Evolutionary conservation across 176 grass and related monocot species (phyloP).

Genomic region (Zoysia japonica): DNA sequence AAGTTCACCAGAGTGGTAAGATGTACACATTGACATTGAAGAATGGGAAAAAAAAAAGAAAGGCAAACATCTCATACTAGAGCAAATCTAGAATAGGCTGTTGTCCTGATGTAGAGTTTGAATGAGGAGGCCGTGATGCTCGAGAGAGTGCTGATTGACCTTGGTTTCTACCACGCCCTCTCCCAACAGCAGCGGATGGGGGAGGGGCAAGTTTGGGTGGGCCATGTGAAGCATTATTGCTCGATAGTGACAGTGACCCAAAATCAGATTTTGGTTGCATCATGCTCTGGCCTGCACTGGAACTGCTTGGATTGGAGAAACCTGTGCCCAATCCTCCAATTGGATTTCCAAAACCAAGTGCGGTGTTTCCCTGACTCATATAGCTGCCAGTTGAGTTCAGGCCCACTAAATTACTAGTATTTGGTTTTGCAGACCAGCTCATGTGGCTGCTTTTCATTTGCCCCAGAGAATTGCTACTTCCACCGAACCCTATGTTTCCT

Average conservation of each 20-base stretch:
- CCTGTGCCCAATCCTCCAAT: slow-evolving; percentile 39
- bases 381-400: slow-evolving; percentile 47
- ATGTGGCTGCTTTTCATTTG: slow-evolving; percentile 57
- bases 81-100: slow-evolving; percentile 79
- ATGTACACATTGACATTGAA: slow-evolving; percentile 19
- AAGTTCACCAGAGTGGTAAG: not conserved
- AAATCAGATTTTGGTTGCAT: slow-evolving; percentile 53
- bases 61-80: slow-evolving; percentile 38
- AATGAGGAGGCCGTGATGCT: slow-evolving; percentile 58
- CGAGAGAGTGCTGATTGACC: slow-evolving; percentile 70
- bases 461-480: slow-evolving; percentile 44
- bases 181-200: slow-evolving; percentile 73
- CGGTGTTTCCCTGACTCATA: slow-evolving; percentile 51
- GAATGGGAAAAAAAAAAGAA: not conserved
- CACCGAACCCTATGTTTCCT: slow-evolving; percentile 46
- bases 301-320: slow-evolving; percentile 40
- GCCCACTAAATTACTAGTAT: slow-evolving; percentile 42
- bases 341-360: slow-evolving; percentile 55
- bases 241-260: slow-evolving; percentile 45
- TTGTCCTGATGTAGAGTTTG: slow-evolving; percentile 59
- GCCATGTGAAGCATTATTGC: slow-evolving; percentile 37
- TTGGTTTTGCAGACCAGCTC: slow-evolving; percentile 44
- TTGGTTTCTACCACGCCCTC: slow-evolving; percentile 88
- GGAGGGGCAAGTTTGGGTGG: slow-evolving; percentile 80
- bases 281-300: slow-evolving; percentile 41